These are phyloP conservation scores for Fragaria iinumae DNA, from an alignment of 306 rosid species.

Conservation along the genomic window DNA sequence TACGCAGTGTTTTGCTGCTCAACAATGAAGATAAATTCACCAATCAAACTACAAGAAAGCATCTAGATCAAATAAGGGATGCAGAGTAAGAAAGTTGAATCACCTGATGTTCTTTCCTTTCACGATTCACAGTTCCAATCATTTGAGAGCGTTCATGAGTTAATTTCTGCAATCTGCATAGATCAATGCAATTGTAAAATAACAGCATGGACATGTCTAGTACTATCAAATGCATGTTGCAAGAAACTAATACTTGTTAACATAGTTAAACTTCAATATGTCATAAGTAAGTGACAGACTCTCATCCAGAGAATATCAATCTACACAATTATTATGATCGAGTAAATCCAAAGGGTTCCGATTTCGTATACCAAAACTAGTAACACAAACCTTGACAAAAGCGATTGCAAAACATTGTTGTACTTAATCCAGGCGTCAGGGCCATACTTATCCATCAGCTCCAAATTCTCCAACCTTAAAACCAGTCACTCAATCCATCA, in stretches of 20 bases:
- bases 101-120: constrained; percentile 95
- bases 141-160: constrained; percentile 68
- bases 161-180: constrained; percentile 82
- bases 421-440: constrained; percentile 85
- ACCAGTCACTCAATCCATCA: constrained; percentile 17
- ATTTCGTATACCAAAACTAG: not conserved
- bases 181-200: constrained; percentile 23
- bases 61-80: constrained; percentile 18
- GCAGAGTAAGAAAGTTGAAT: constrained; percentile 22
- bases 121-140: constrained; percentile 89
- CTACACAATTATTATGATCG: not conserved
- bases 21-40: constrained; percentile 11
- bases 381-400: constrained; percentile 62
- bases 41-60: constrained; percentile 14
- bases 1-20: constrained; percentile 84
- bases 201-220: constrained; percentile 21
- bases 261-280: not conserved
- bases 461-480: constrained; percentile 87
- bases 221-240: not conserved
- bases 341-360: too few species aligned
- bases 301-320: not conserved
- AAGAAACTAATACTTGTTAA: not conserved
- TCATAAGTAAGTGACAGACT: not conserved
- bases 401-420: constrained; percentile 70
- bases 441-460: constrained; percentile 74